Conservation (phyloP, 2,329 filamentous ascomycete species). For the Venturia asperata region DNA sequence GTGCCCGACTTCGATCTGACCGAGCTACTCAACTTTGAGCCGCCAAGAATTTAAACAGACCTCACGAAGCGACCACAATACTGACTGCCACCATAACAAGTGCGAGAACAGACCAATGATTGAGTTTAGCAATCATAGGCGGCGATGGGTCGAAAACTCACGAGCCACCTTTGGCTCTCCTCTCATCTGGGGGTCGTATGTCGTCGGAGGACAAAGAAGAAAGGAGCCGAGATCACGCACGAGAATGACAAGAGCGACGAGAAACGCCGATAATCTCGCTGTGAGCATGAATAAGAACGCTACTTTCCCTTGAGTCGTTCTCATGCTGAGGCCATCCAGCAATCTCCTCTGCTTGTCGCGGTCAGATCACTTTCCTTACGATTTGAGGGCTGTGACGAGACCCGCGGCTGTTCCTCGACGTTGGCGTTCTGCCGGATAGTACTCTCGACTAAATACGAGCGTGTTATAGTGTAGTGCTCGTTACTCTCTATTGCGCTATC, state of each 20-base stretch:
- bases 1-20: too few relatives aligned
- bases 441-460: not conserved
- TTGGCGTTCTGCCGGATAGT: not conserved
- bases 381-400: not conserved
- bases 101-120: too few relatives aligned
- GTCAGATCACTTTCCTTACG: not conserved
- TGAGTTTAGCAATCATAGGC: too few relatives aligned
- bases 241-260: not conserved
- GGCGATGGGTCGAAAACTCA: too few relatives aligned
- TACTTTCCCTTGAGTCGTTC: not conserved
- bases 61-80: too few relatives aligned
- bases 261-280: not conserved
- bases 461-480: not conserved
- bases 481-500: not conserved
- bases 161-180: too few relatives aligned
- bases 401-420: not conserved
- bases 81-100: too few relatives aligned
- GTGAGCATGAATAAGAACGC: not conserved
- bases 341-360: not conserved
- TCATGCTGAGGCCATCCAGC: not conserved
- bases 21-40: too few relatives aligned
- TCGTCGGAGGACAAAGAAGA: too few relatives aligned
- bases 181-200: too few relatives aligned
- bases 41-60: too few relatives aligned
- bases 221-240: too few relatives aligned